phyloP scores from a whole-genome alignment of 2,329 filamentous ascomycete species.

The Nigrospora oryzae region DNA sequence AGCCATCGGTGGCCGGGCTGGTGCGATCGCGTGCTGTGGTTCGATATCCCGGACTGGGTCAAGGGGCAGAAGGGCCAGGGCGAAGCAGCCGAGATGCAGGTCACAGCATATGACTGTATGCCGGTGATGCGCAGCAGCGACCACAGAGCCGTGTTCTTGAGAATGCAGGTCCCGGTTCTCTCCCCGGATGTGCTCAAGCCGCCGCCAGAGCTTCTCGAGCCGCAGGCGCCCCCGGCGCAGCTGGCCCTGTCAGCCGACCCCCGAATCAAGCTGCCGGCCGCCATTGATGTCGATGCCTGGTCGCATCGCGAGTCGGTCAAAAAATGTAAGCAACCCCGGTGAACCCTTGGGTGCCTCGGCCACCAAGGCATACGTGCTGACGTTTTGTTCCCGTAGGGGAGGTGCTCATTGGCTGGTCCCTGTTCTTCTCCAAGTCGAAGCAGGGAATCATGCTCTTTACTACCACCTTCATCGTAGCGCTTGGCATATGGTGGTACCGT shows the following conservation, averaged over 20 bases:
- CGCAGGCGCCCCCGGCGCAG: constrained; percentile 7
- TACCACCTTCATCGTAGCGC: constrained; percentile 29
- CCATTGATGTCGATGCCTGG: constrained; percentile 48
- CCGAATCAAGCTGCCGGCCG: constrained; percentile 32
- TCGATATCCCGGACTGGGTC: constrained; percentile 51
- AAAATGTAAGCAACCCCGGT: constrained; percentile 15
- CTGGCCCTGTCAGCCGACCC: constrained; percentile 7
- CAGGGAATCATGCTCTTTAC: constrained; percentile 38
- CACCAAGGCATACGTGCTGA: constrained; percentile 27
- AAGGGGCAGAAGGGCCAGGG: constrained; percentile 11
- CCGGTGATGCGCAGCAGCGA: constrained; percentile 78
- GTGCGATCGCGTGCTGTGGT: constrained; percentile 85
- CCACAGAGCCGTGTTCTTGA: constrained; percentile 75
- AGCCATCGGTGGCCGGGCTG: constrained; percentile 80
- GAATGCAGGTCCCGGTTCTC: constrained; percentile 56
- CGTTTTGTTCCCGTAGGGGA: constrained; percentile 27
- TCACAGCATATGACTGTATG: constrained; percentile 65
- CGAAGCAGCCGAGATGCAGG: constrained; percentile 26
- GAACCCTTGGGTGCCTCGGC: not conserved
- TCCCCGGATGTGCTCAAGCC: constrained; percentile 25
- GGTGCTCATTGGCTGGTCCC: constrained; percentile 40
- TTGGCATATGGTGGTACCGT: constrained; percentile 36
- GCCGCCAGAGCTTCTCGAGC: constrained; percentile 15
- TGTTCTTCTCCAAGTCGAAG: constrained; percentile 45
- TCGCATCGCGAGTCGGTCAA: constrained; percentile 29